Percentiles rank a stretch among this genome's conserved stretches.
phyloP scores from a whole-genome alignment of 2,329 filamentous ascomycete species.

The Sporothrix variecibatus region DNA sequence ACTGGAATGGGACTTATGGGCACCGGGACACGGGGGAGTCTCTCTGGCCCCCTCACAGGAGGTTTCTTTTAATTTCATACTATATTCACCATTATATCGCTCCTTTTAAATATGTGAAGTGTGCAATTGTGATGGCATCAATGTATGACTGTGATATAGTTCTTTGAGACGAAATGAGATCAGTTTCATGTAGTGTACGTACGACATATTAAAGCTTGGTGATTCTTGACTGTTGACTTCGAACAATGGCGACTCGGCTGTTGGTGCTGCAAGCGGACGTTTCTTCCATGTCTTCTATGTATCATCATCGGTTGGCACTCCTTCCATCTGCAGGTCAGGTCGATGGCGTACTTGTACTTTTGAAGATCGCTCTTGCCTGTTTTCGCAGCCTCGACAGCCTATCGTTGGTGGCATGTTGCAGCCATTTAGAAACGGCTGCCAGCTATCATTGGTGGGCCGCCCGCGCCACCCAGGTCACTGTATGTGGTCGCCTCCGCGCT shows the following conservation, averaged over 20 bases:
- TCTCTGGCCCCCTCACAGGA: background rate
- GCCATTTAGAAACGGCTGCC: background rate
- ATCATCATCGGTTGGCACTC: background rate
- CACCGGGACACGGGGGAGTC: background rate
- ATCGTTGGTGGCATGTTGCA: conserved; percentile 6
- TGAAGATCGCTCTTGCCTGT: background rate
- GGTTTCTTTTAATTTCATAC: conserved; percentile 22
- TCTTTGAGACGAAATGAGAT: too few species aligned
- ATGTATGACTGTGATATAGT: background rate
- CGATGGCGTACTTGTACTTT: conserved; percentile 13
- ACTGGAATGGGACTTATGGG: conserved; percentile 23
- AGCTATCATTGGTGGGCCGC: conserved; percentile 10
- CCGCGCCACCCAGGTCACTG: background rate
- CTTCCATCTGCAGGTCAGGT: background rate
- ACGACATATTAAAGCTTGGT: background rate
- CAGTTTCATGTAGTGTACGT: too few species aligned
- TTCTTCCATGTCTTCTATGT: background rate
- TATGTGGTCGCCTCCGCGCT: background rate
- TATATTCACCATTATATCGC: background rate
- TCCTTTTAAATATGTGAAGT: background rate
- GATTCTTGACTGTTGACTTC: background rate
- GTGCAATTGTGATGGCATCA: background rate
- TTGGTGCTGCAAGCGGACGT: background rate
- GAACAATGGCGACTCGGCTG: background rate
- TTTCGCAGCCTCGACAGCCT: background rate